Conservation (phyloP, 352 stramenopile species). For the Phytophthora hibernalis region DNA sequence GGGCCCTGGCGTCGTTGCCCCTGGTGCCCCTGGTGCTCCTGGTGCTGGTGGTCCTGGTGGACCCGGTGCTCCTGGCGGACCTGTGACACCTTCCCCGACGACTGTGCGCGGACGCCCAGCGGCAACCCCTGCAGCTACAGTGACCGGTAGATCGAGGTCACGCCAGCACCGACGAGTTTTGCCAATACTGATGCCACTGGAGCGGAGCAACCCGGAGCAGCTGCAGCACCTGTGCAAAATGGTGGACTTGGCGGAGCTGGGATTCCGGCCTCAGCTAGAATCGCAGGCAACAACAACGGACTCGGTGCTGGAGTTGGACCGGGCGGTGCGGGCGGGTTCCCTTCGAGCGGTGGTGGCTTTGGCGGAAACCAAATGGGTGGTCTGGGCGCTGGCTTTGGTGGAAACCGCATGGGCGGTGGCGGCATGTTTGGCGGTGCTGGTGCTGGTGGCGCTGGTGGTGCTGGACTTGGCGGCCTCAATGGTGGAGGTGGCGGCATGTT, state of each 20-base stretch:
- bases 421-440: neutral
- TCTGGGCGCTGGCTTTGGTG: constrained; percentile 12
- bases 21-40: neutral
- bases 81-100: constrained; percentile 28
- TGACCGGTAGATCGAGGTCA: constrained; percentile 19
- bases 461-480: neutral
- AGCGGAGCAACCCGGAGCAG: constrained; percentile 10
- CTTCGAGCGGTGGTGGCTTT: constrained; percentile 2
- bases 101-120: constrained; percentile 19
- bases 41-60: neutral
- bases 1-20: neutral
- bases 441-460: neutral
- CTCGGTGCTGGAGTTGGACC: constrained; percentile 11
- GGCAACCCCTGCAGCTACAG: constrained; percentile 23
- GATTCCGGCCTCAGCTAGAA: neutral
- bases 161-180: constrained; percentile 24
- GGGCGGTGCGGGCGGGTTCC: constrained; percentile 4
- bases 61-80: neutral
- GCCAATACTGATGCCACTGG: neutral
- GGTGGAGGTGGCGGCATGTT: constrained; percentile 12
- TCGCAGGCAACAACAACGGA: constrained; percentile 4
- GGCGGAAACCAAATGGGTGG: constrained; percentile 6
- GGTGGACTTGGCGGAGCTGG: neutral
- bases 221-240: neutral
- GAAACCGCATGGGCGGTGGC: constrained; percentile 17